Evolutionary conservation across 768 basidiomycete genomes (phyloP).

Genomic region (Boletus patriciae): DNA sequence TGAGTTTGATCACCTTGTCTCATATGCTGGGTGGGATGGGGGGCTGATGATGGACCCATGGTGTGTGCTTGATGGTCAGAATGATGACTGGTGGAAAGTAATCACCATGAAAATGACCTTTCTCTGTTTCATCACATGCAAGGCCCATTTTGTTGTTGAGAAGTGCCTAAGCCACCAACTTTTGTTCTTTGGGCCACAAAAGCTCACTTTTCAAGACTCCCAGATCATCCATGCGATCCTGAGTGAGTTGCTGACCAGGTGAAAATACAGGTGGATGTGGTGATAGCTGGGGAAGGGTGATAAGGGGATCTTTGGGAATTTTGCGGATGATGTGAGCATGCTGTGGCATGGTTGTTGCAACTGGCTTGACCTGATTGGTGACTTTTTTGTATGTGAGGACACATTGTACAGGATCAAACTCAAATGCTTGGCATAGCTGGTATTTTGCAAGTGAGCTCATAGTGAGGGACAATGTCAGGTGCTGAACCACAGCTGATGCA

Average conservation of each 20-base stretch:
- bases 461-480: neutral
- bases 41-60: constrained; percentile 32
- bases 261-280: neutral
- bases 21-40: constrained; percentile 32
- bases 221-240: neutral
- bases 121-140: constrained; percentile 40
- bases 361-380: constrained; percentile 32
- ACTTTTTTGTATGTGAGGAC: constrained; percentile 35
- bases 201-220: neutral
- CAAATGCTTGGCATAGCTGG: neutral
- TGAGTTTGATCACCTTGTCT: constrained; percentile 25
- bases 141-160: constrained; percentile 33
- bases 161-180: constrained; percentile 25
- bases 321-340: constrained; percentile 30
- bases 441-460: neutral
- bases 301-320: constrained; percentile 39
- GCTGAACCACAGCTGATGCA: neutral
- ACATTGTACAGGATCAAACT: neutral
- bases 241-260: neutral
- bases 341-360: constrained; percentile 29
- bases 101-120: constrained; percentile 34
- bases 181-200: constrained; percentile 2
- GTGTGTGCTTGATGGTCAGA: constrained; percentile 37
- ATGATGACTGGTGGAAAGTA: constrained; percentile 37
- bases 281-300: too few relatives aligned